Conservation (phyloP, 2,329 filamentous ascomycete species). For the Hansfordia pulvinata region DNA sequence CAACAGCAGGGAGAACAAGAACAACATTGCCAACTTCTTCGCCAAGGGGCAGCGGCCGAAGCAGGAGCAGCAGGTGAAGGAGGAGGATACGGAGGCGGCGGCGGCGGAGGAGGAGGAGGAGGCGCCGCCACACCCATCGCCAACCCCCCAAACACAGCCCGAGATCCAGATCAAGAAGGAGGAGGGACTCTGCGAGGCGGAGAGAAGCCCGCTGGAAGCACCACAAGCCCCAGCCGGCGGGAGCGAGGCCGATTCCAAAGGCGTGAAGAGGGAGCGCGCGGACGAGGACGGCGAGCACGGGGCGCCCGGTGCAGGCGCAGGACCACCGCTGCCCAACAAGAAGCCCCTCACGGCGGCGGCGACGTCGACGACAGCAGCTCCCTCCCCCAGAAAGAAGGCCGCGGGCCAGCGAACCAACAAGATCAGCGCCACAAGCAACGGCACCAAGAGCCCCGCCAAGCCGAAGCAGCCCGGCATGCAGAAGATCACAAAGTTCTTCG, state of each 20-base stretch:
- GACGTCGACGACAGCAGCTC: constrained; percentile 5
- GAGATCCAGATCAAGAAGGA: constrained; percentile 10
- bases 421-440: constrained; percentile 28
- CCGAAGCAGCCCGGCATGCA: constrained; percentile 19
- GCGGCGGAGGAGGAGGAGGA: constrained; percentile 4
- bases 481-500: constrained; percentile 34
- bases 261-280: constrained; percentile 14
- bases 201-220: constrained; percentile 1
- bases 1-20: constrained; percentile 76
- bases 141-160: constrained; percentile 7
- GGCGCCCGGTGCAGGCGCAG: background rate
- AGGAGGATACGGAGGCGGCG: constrained; percentile 4
- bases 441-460: constrained; percentile 19
- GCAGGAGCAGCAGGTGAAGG: constrained; percentile 6
- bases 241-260: background rate
- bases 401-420: constrained; percentile 10
- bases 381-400: constrained; percentile 9
- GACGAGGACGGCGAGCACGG: constrained; percentile 3
- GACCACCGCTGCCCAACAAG: constrained; percentile 2
- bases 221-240: background rate
- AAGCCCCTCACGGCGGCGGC: constrained; percentile 4
- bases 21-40: constrained; percentile 92
- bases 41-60: constrained; percentile 36
- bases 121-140: background rate
- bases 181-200: constrained; percentile 10